phyloP scores from a whole-genome alignment of 441 rosid species.

The Mallotus repandus region DNA sequence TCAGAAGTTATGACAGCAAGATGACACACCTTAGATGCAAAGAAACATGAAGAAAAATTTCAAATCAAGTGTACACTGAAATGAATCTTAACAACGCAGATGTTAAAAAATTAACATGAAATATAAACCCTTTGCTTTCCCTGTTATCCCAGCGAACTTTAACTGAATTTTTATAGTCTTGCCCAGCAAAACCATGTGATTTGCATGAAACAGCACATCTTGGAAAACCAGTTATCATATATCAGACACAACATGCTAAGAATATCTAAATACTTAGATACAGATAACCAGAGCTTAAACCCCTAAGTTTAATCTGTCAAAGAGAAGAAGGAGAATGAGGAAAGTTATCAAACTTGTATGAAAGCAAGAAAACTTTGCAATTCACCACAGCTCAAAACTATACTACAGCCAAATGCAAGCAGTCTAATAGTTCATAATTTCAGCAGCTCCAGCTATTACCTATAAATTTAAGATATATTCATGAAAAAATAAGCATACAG shows the following conservation, averaged over 20 bases:
- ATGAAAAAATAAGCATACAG: neutral
- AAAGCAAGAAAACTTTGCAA: neutral
- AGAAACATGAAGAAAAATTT: neutral
- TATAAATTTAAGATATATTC: neutral
- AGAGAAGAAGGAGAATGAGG: neutral
- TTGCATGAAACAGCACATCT: neutral
- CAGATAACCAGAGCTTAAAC: neutral
- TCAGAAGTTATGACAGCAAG: constrained; percentile 4
- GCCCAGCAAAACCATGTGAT: neutral
- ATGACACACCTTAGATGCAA: neutral
- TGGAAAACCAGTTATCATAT: neutral
- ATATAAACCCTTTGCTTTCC: too few species aligned
- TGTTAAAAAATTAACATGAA: too few species aligned
- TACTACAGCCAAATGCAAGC: neutral
- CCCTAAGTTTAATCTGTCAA: neutral
- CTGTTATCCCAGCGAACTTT: neutral
- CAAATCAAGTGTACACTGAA: neutral
- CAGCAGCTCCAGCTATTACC: neutral
- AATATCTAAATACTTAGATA: neutral
- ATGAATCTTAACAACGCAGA: too few species aligned
- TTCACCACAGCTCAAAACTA: neutral
- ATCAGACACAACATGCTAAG: neutral
- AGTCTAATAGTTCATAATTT: neutral
- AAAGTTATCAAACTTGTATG: neutral
- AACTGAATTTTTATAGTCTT: neutral